Evolutionary conservation across 116 monocot genomes (phyloP), one percentile per base, ranked within the genome.

Genomic region (Cymodocea nodosa): DNA sequence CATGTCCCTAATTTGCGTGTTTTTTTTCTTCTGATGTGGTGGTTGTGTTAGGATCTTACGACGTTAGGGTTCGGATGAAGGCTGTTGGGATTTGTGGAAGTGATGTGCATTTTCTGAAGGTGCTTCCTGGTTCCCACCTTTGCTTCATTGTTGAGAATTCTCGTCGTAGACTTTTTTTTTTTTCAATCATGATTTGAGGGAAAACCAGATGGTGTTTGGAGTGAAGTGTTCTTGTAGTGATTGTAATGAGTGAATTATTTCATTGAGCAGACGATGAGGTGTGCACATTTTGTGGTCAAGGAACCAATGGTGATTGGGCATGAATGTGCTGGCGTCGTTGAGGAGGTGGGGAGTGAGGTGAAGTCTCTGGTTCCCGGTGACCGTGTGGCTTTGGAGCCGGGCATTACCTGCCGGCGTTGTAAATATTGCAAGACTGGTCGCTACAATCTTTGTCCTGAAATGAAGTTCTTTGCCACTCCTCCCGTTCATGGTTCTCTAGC

Each of bases 301-400:
- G 95, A 90, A 34, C 95, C 95, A 1, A 95, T 95, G 95, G 90
- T 95, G 56, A 90, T 95, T 36, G 95, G 87, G 39, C 95, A 95
- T 44, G 95, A 95, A 53, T 95, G 95, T 66, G 95, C 95, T 35
- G 95, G 95, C 18, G 63, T 95, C 24, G 68, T 95, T 35, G 90
- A 90, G 72, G 87, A 95, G 70, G 85, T 95, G n/a, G 95, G 95
- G 7, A 74, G 75, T 48, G 87, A 87, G 48, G 89, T 94, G 70
- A 90, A 72, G 50, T 64, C 77, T 59, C 77, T 94, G 25, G 68
- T 34, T 35, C 69, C 56, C 8, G 94, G 94, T 15, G 90, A 94
- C 51, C 85, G 90, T 16, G 90, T 94, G 22, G 97, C 90, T 40
- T 56, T 98, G 19, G 97, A 98, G 68, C 91, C 97, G 4, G 97